Evolutionary conservation across 371 early-diverging fungal genomes (phyloP), one percentile per base, ranked within the genome.

Genomic region (Lichtheimia corymbifera): DNA sequence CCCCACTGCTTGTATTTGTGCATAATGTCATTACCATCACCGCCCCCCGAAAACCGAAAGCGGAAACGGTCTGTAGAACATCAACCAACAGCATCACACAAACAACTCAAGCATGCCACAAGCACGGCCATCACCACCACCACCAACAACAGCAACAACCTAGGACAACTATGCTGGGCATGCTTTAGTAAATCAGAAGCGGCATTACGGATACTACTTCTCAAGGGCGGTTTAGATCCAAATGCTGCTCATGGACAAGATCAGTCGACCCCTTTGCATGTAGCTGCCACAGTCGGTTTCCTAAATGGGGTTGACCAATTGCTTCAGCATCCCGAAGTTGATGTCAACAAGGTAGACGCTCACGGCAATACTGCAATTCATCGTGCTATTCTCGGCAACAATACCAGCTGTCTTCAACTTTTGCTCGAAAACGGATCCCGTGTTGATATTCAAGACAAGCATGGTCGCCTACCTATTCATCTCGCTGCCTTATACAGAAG

Each of bases 221-320:
- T 44, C 15, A 58, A 61, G 50, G 62, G 60, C 5, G 66, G 75
- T 55, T 59, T 74, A 20, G 70, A 76, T 53, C 64, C 68, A 52
- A 70, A 71, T 41, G 28, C 65, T 14, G 65, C 58, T 7, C 65
- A 67, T 49, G 74, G 72, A 1, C 68, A 60, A 14, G 64, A 73
- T 41, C 60, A 65, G 47, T 68, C 71, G 40, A 76, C 78, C 4
- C 76, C 75, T 2, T 49, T 81, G 2, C 82, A 81, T 22, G 66
- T 71, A 24, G 76, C 82, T 4, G 73, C 66, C 28, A 17, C 68
- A 27, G 41, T 64, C 24, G 77, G 74, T 15, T 80, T 76, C 50
- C 30, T 45, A 12, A 40, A 54, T 20, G 80, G 75, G 18, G 40
- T 80, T 12, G 54, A 63, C 5, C 45, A 68, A 9, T 28, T 80